Evolutionary conservation across 106 monocot species (phyloP), one percentile per base, ranked within the genome.

Genomic region (Narthecium ossifragum): DNA sequence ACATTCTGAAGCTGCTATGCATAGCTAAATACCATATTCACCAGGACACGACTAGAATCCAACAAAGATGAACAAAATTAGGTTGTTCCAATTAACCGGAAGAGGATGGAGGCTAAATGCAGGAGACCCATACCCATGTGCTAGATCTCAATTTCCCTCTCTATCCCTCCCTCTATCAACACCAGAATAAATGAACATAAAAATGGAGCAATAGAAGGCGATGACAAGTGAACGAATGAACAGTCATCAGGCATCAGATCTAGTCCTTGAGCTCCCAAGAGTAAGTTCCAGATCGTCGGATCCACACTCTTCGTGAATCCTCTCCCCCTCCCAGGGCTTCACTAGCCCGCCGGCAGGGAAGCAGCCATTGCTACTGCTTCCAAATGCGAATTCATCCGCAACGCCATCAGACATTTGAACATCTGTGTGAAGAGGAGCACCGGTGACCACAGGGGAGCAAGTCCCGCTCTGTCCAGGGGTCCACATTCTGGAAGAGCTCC

Each of bases 321-420:
- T 83, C 58, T 83, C 83, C 27, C 83, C 83, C 31, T 83, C 83
- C 83, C 83, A 83, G 17, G 83, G 69, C 67, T 78, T 83, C 70
- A 83, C 78, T 61, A 74, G 8, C 15, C 60, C 69, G 18, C 26
- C 24, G 9, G 26, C 29, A 13, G 24, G 39, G 12, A 25, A 31
- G 55, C 61, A 51, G 1, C 46, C 66, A 41, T 70, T 66, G 48
- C 62, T 75, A 40, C 61, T 60, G 47, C 81, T 68, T 1, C 81
- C 77, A 26, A 84, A 78, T 28, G 74, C 74, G 47, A 84, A 78
- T 63, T 78, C 75, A 23, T 73, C 74, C 0, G 62, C 58, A 9
- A 22, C 51, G 3, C 59, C 53, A 34, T 61, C 64, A 17, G 63
- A 48, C 66, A 77, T 70, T 28, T 39, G 70, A 57, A 60, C 56